phyloP scores from a whole-genome alignment of 345 rosid species.

The Combretum micranthum region DNA sequence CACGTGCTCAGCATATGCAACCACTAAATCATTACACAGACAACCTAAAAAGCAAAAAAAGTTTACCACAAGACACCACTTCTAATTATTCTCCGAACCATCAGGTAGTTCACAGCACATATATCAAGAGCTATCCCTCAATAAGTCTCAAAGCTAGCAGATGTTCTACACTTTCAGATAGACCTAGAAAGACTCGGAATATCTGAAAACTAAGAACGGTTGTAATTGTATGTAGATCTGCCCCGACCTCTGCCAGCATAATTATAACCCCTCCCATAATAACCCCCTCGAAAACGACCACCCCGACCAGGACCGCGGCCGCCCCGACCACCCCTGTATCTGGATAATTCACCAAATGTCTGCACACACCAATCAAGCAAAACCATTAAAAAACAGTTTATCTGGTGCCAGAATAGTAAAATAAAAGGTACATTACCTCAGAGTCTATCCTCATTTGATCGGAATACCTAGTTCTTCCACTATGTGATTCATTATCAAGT shows the following conservation, averaged over 20 bases:
- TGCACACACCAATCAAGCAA: slow-evolving; percentile 18
- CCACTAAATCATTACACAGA: too few relatives aligned
- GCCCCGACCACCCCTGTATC: slow-evolving; percentile 35
- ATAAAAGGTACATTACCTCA: slow-evolving; percentile 41
- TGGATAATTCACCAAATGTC: slow-evolving; percentile 67
- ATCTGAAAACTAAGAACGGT: slow-evolving; percentile 13
- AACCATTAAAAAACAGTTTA: not conserved
- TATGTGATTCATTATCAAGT: slow-evolving; percentile 39
- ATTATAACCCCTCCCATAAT: slow-evolving; percentile 36
- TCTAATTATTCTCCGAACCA: too few relatives aligned
- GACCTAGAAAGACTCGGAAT: too few relatives aligned
- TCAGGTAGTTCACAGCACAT: too few relatives aligned
- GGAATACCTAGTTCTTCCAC: slow-evolving; percentile 68
- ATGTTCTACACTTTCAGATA: too few relatives aligned
- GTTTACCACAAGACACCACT: not conserved
- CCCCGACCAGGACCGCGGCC: slow-evolving; percentile 29
- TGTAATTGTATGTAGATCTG: slow-evolving; percentile 14
- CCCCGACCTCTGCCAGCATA: slow-evolving; percentile 34
- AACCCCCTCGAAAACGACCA: slow-evolving; percentile 42
- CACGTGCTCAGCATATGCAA: too few relatives aligned
- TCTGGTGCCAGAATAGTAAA: not conserved
- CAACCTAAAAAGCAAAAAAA: not conserved
- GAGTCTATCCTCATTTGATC: slow-evolving; percentile 86
- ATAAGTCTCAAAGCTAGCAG: too few relatives aligned
- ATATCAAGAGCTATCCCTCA: too few relatives aligned